phyloP scores from a whole-genome alignment of 345 rosid species.

The Lepidium didymum region DNA sequence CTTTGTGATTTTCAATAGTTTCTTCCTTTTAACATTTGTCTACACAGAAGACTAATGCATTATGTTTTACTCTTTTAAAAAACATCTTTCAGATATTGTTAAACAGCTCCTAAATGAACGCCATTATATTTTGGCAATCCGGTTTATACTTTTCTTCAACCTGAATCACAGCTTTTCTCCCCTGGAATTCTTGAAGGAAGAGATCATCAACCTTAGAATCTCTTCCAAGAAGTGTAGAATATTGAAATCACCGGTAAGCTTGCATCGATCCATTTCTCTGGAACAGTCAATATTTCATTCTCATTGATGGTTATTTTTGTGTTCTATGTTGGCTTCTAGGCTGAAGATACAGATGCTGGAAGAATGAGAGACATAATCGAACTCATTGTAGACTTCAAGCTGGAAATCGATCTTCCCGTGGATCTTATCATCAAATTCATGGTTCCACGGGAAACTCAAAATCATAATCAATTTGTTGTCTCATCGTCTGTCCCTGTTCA shows the following conservation, averaged over 20 bases:
- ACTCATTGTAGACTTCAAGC: conserved; percentile 14
- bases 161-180: not conserved
- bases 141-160: conserved; percentile 12
- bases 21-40: not conserved
- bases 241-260: conserved; percentile 16
- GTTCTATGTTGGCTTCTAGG: conserved; percentile 9
- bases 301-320: not conserved
- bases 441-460: conserved; percentile 10
- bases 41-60: not conserved
- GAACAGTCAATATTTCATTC: not conserved
- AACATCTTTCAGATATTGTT: conserved; percentile 9
- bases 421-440: conserved; percentile 18
- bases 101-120: not conserved
- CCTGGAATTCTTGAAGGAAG: not conserved
- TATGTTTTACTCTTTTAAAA: not conserved
- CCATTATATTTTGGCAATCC: conserved; percentile 1
- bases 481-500: not conserved
- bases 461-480: not conserved
- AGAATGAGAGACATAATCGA: conserved; percentile 16
- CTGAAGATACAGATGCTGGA: conserved; percentile 16
- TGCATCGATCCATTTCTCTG: not conserved
- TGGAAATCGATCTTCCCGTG: conserved; percentile 24
- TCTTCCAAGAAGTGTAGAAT: not conserved
- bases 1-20: not conserved
- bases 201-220: conserved; percentile 7